These are phyloP conservation scores for Claviceps monticola DNA, from an alignment of 2,329 filamentous ascomycete species.

Conservation along the genomic window DNA sequence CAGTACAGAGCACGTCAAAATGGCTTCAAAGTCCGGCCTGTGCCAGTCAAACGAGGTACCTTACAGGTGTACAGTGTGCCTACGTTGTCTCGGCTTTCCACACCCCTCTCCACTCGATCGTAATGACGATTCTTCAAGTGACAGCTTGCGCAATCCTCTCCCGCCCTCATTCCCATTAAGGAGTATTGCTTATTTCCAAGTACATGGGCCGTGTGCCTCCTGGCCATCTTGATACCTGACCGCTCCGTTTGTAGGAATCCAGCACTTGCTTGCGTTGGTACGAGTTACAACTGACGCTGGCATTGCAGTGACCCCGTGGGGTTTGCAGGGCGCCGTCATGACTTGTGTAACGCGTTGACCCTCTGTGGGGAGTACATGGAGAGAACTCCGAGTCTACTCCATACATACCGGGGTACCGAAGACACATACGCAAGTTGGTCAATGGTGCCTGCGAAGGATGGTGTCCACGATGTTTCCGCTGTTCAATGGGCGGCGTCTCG, in stretches of 20 bases:
- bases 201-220: constrained; percentile 8
- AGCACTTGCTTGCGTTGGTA: background rate
- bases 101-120: constrained; percentile 10
- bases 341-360: background rate
- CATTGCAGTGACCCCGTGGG: background rate
- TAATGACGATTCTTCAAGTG: constrained; percentile 18
- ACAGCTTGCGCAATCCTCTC: background rate
- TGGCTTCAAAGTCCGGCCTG: background rate
- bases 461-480: constrained; percentile 6
- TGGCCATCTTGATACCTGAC: constrained; percentile 12
- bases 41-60: too few relatives aligned
- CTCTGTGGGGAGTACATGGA: too few relatives aligned
- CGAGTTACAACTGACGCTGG: background rate
- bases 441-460: background rate
- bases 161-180: background rate
- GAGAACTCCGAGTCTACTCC: too few relatives aligned
- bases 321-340: constrained; percentile 1
- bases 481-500: constrained; percentile 13
- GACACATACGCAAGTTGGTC: too few relatives aligned
- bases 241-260: constrained; percentile 16
- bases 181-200: too few relatives aligned
- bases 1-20: background rate
- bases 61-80: too few relatives aligned
- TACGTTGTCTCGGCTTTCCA: too few relatives aligned
- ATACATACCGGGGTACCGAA: too few relatives aligned